These are phyloP conservation scores for Tricholoma flavovirens DNA, from an alignment of 768 basidiomycete species.

Conservation along the genomic window DNA sequence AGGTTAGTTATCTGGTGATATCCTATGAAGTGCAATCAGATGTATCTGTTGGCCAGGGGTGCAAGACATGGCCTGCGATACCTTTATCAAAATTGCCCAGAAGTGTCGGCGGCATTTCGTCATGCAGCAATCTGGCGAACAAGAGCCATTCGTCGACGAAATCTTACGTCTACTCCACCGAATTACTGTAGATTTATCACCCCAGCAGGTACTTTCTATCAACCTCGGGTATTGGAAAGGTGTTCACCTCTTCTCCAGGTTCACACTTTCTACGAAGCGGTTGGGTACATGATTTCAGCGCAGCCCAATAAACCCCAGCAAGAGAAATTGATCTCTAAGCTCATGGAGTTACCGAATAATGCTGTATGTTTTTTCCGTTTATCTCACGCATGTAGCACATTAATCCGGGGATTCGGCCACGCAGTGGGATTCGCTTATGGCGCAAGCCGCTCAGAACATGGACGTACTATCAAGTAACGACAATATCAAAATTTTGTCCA, in stretches of 20 bases:
- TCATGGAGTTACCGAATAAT: slow-evolving; percentile 97
- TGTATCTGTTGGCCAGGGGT: slow-evolving; percentile 54
- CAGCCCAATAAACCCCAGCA: slow-evolving; percentile 98
- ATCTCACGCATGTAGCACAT: background rate
- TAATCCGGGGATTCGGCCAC: slow-evolving; percentile 3
- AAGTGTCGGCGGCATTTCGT: slow-evolving; percentile 98
- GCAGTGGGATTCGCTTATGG: slow-evolving; percentile 97
- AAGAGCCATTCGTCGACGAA: slow-evolving; percentile 97
- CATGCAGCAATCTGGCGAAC: slow-evolving; percentile 96
- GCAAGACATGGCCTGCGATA: slow-evolving; percentile 99
- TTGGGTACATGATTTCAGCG: slow-evolving; percentile 99
- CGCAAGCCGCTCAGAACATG: slow-evolving; percentile 86
- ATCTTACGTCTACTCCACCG: slow-evolving; percentile 87
- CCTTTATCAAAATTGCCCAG: slow-evolving; percentile 99
- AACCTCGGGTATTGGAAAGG: background rate
- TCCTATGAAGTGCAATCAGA: background rate
- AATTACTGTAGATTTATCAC: slow-evolving; percentile 91
- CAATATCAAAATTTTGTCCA: slow-evolving; percentile 94
- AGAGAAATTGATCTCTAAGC: slow-evolving; percentile 87
- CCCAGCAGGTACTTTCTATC: slow-evolving; percentile 57
- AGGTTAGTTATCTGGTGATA: slow-evolving; percentile 43
- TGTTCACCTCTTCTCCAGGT: slow-evolving; percentile 40
- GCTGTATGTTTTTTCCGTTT: slow-evolving; percentile 52
- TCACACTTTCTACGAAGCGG: slow-evolving; percentile 98
- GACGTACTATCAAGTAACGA: slow-evolving; percentile 88